Percentiles rank a stretch among this genome's conserved stretches.
phyloP scores from a whole-genome alignment of 805 yeast genomes.

The Candida hungchunana region DNA sequence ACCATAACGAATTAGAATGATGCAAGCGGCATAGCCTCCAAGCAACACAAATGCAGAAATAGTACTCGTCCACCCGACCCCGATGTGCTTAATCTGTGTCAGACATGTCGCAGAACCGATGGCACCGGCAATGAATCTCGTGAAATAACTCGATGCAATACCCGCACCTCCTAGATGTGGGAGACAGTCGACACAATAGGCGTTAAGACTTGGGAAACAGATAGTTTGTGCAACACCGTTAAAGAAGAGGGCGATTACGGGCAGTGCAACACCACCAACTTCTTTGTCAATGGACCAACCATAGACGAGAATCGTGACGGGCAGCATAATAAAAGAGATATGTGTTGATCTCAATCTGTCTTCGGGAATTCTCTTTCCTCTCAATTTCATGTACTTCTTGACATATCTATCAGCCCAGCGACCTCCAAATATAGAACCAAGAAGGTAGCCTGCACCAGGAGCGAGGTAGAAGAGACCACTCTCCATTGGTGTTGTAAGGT shows the following conservation, averaged over 20 bases:
- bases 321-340: too few species aligned
- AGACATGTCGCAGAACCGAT: constrained; percentile 48
- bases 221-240: constrained; percentile 49
- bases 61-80: constrained; percentile 55
- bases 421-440: constrained; percentile 51
- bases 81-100: constrained; percentile 41
- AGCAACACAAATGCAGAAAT: constrained; percentile 41
- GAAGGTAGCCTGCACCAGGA: constrained; percentile 51
- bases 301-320: constrained; percentile 42
- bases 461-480: constrained; percentile 53
- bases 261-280: constrained; percentile 53
- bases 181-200: constrained; percentile 56
- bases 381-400: constrained; percentile 36
- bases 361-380: constrained; percentile 44
- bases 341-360: constrained; percentile 46
- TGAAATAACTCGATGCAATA: constrained; percentile 48
- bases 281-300: constrained; percentile 31
- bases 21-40: constrained; percentile 33
- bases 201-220: constrained; percentile 47
- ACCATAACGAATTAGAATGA: constrained; percentile 36
- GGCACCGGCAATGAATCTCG: constrained; percentile 48
- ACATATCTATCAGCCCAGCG: constrained; percentile 47
- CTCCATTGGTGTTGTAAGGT: constrained; percentile 42
- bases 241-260: constrained; percentile 44
- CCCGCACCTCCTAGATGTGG: constrained; percentile 53